phyloP scores from a whole-genome alignment of 371 early-diverging fungal genomes.

The Smittium culicis region DNA sequence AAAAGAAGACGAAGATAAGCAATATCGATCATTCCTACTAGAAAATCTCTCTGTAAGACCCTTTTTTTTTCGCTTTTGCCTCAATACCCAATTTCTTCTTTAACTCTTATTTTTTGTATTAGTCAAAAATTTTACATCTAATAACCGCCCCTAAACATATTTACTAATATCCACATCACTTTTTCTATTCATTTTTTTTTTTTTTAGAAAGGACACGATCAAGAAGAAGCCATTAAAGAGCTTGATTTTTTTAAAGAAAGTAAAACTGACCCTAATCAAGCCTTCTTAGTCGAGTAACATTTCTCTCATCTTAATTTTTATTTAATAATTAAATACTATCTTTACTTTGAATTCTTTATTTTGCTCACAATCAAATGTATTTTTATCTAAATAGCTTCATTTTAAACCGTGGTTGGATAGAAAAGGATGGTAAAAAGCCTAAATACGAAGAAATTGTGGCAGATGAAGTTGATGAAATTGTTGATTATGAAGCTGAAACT shows the following conservation, averaged over 20 bases:
- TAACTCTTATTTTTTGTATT: constrained; percentile 10
- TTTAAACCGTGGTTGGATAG: constrained; percentile 88
- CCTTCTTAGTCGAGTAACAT: constrained; percentile 64
- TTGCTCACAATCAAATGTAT: too few species aligned
- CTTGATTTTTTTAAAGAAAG: constrained; percentile 6
- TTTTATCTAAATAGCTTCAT: constrained; percentile 30
- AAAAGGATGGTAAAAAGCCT: constrained; percentile 43
- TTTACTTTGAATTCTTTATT: too few species aligned
- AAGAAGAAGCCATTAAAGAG: not conserved
- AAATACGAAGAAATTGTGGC: constrained; percentile 52
- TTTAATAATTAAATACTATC: constrained; percentile 6
- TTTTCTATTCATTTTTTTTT: constrained; percentile 2
- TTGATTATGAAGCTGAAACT: constrained; percentile 58
- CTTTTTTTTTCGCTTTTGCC: not conserved
- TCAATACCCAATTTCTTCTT: not conserved
- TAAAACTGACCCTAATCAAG: constrained; percentile 41
- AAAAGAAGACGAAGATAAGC: constrained; percentile 59
- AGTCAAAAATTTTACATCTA: too few species aligned
- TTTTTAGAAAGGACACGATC: constrained; percentile 5
- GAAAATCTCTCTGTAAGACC: constrained; percentile 47
- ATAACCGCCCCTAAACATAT: too few species aligned
- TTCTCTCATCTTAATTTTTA: constrained; percentile 13
- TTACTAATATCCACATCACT: not conserved
- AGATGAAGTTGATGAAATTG: constrained; percentile 47
- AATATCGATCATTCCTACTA: constrained; percentile 67